Evolutionary conservation across 73 alveolate species (phyloP).

Genomic region (Effrenium voratum): DNA sequence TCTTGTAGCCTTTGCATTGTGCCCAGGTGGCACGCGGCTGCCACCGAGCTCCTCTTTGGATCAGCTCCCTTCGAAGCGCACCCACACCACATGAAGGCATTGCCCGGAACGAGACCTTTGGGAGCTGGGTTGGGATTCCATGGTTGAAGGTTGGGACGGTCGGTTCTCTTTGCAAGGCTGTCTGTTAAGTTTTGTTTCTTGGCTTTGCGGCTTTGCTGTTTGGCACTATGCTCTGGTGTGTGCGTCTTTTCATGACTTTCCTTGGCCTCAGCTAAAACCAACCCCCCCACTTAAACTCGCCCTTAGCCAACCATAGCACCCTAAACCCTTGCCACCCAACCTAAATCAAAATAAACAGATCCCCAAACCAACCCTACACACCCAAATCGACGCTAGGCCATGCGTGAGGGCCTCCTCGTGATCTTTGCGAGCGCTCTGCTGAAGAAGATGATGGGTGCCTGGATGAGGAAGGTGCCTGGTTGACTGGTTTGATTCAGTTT

Average conservation of each 20-base stretch:
- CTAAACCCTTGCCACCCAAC: too few relatives aligned
- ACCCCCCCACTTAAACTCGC: neutral
- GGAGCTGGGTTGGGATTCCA: too few relatives aligned
- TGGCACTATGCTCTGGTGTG: neutral
- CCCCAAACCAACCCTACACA: too few relatives aligned
- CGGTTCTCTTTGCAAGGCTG: too few relatives aligned
- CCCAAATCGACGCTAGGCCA: too few relatives aligned
- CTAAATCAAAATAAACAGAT: too few relatives aligned
- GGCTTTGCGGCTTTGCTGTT: neutral
- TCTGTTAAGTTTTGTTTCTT: too few relatives aligned
- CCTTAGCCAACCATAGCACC: too few relatives aligned
- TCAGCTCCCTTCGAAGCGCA: slow-evolving; percentile 66
- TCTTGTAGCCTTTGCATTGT: neutral
- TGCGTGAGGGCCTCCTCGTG: slow-evolving; percentile 1
- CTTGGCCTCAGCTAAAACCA: neutral
- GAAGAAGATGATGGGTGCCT: slow-evolving; percentile 65
- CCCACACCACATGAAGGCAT: slow-evolving; percentile 74
- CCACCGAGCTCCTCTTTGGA: slow-evolving; percentile 33
- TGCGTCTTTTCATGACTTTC: neutral
- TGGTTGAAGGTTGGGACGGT: too few relatives aligned
- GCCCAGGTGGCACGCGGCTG: slow-evolving; percentile 48
- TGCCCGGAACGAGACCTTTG: neutral
- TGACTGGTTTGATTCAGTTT: neutral
- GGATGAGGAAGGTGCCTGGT: slow-evolving; percentile 15
- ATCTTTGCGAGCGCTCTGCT: slow-evolving; percentile 59